These are phyloP conservation scores for Hymenoscyphus scutula DNA, from an alignment of 2,329 filamentous ascomycete genomes.

Conservation along the genomic window DNA sequence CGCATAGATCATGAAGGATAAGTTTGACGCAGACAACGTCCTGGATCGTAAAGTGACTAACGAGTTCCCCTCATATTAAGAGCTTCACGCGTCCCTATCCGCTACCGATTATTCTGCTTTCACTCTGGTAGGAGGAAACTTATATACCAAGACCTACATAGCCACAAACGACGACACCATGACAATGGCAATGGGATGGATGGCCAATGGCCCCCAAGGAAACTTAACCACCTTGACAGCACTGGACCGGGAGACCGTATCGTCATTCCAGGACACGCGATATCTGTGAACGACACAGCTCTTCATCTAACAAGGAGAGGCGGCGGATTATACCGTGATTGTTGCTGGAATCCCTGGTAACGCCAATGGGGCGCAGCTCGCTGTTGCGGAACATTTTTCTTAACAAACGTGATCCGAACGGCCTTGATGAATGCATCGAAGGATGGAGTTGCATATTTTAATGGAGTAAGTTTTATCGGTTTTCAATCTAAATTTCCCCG, in stretches of 20 bases:
- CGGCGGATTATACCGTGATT: constrained; percentile 10
- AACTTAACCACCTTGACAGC: constrained; percentile 1
- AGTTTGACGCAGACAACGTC: constrained; percentile 8
- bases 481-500: not conserved
- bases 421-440: constrained; percentile 11
- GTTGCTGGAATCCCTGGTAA: not conserved
- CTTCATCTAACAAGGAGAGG: constrained; percentile 7
- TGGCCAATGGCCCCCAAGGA: constrained; percentile 4
- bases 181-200: constrained; percentile 7
- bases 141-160: constrained; percentile 12
- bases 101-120: constrained; percentile 10
- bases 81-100: constrained; percentile 12
- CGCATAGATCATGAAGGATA: constrained; percentile 9
- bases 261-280: constrained; percentile 9
- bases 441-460: constrained; percentile 19
- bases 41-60: constrained; percentile 7
- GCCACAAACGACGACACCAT: constrained; percentile 9
- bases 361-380: not conserved
- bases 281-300: constrained; percentile 8
- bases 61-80: constrained; percentile 7
- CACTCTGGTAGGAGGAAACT: constrained; percentile 13
- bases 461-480: constrained; percentile 25
- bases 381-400: not conserved
- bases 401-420: constrained; percentile 1
- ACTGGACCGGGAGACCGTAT: constrained; percentile 7